Conservation (phyloP, 1,139 yeast genomes). For the Pichia norvegensis region DNA sequence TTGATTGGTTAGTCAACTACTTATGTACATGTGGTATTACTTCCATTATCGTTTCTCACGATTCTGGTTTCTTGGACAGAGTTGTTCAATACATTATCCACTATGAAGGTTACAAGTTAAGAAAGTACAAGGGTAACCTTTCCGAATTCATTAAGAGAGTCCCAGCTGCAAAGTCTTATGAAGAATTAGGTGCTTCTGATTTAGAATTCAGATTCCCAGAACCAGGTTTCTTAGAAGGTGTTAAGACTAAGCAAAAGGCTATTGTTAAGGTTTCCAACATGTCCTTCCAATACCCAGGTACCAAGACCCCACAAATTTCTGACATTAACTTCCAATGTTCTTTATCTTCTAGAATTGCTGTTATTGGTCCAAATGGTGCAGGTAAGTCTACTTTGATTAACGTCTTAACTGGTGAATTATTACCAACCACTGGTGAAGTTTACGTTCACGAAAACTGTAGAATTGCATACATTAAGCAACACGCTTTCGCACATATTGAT, state of each 20-base stretch:
- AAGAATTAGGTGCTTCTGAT: conserved; percentile 97
- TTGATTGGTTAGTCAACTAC: conserved; percentile 99
- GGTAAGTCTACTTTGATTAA: conserved; percentile 98
- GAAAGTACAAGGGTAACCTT: conserved; percentile 99
- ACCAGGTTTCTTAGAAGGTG: conserved; percentile 99
- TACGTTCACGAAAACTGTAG: conserved; percentile 99
- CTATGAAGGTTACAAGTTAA: conserved; percentile 98
- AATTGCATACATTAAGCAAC: conserved; percentile 99
- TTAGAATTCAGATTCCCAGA: conserved; percentile 96
- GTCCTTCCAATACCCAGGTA: conserved; percentile 99
- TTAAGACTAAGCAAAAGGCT: conserved; percentile 99
- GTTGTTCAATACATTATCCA: conserved; percentile 97
- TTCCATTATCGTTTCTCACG: conserved; percentile 97
- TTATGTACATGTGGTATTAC: conserved; percentile 96
- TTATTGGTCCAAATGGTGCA: conserved; percentile 99
- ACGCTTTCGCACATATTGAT: conserved; percentile 98
- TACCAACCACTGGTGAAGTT: conserved; percentile 97
- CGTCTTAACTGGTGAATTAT: conserved; percentile 97
- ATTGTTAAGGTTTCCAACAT: conserved; percentile 94
- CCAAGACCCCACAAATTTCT: conserved; percentile 84
- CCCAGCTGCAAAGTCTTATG: conserved; percentile 97
- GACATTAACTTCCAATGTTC: conserved; percentile 98
- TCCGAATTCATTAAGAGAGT: conserved; percentile 97
- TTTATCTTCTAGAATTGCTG: conserved; percentile 98
- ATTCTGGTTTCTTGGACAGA: conserved; percentile 98